Percentiles rank a stretch among this genome's conserved stretches.
These are phyloP conservation scores for Ophiocordyceps sinensis DNA, from an alignment of 2,329 filamentous ascomycete genomes.

Conservation along the genomic window DNA sequence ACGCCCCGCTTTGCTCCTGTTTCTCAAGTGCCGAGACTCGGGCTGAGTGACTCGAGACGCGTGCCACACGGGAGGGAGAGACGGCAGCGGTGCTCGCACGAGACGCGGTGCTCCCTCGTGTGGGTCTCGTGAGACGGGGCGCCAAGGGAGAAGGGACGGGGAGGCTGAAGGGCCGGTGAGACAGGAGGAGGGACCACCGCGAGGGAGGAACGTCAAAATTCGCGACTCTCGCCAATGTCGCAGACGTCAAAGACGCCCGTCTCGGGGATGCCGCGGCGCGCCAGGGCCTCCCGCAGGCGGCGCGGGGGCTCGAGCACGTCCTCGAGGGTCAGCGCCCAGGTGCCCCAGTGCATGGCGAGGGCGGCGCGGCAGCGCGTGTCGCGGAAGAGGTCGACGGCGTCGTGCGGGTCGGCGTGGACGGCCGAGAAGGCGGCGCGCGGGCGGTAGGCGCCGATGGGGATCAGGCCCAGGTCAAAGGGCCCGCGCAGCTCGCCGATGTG, in stretches of 20 bases:
- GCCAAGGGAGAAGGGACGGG: no score
- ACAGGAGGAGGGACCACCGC: no score
- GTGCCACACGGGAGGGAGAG: no score
- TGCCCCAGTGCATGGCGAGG: slow-evolving; percentile 86
- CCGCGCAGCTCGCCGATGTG: slow-evolving; percentile 69
- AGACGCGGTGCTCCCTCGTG: no score
- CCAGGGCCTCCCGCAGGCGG: slow-evolving; percentile 58
- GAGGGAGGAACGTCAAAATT: slow-evolving; percentile 37
- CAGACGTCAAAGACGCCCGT: slow-evolving; percentile 68
- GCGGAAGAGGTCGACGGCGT: slow-evolving; percentile 77
- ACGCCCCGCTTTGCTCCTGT: no score
- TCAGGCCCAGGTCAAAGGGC: slow-evolving; percentile 80
- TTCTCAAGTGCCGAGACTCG: no score
- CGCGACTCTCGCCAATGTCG: slow-evolving; percentile 69
- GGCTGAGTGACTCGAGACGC: no score
- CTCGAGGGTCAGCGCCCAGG: slow-evolving; percentile 76
- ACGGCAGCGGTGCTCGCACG: no score
- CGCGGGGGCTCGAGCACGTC: slow-evolving; percentile 71
- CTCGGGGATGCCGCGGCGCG: slow-evolving; percentile 50
- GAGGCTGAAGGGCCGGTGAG: no score
- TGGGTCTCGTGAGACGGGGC: no score
- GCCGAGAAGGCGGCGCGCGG: slow-evolving; percentile 59
- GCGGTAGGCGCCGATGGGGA: slow-evolving; percentile 84
- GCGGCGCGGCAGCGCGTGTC: slow-evolving; percentile 68
- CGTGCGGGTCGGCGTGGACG: slow-evolving; percentile 76